Evolutionary conservation across 1,284 basidiomycete species (phyloP).

Genomic region (Omphalotus olearius): DNA sequence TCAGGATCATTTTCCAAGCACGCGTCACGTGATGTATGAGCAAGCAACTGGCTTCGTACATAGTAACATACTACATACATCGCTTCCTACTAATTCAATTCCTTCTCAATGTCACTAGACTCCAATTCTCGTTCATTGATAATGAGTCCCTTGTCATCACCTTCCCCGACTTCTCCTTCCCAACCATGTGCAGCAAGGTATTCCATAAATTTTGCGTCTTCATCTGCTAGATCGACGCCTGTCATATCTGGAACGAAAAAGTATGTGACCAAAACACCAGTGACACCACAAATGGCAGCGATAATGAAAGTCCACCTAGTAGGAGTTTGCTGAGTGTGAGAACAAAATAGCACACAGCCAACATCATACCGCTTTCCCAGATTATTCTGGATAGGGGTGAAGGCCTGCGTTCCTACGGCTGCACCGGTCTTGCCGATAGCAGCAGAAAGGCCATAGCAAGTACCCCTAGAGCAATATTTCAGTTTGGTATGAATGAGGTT

Average conservation of each 20-base stretch:
- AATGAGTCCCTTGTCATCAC: conserved; percentile 33
- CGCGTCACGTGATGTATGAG: no score
- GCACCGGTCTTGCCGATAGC: conserved; percentile 76
- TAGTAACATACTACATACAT: background rate
- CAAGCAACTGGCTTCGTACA: no score
- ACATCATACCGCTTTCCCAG: conserved; percentile 53
- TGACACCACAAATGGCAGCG: conserved; percentile 61
- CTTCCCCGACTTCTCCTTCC: conserved; percentile 62
- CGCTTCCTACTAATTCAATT: background rate
- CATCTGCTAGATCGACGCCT: conserved; percentile 62
- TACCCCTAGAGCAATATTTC: conserved; percentile 39
- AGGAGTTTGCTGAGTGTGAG: background rate
- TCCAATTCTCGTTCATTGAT: conserved; percentile 3
- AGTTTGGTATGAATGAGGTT: background rate
- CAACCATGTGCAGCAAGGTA: conserved; percentile 65
- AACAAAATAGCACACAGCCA: conserved; percentile 2
- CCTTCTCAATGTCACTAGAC: background rate
- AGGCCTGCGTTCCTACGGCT: conserved; percentile 73
- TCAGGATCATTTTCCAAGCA: no score
- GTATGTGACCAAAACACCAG: conserved; percentile 61
- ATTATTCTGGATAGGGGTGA: conserved; percentile 70
- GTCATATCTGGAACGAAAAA: conserved; percentile 71
- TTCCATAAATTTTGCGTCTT: conserved; percentile 58
- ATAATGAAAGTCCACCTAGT: conserved; percentile 69
- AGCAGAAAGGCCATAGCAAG: conserved; percentile 68